phyloP scores from a whole-genome alignment of 2,329 filamentous ascomycete genomes.

The Pestalotiopsis sp. region DNA sequence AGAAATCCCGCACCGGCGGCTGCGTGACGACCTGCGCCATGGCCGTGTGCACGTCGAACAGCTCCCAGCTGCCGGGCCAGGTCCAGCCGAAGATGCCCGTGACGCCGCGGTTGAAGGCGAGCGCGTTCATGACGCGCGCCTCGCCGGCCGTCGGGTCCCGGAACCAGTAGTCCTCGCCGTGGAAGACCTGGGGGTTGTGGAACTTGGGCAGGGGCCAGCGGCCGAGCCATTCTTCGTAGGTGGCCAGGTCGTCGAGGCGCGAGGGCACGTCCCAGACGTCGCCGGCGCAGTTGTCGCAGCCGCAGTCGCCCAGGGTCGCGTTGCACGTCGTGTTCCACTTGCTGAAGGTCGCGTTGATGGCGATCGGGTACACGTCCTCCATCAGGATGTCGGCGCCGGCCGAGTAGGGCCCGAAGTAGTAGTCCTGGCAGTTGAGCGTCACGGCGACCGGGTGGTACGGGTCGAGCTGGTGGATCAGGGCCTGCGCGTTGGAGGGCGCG shows the following conservation, averaged over 20 bases:
- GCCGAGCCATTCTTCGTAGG: slow-evolving; percentile 43
- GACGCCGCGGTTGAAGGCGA: slow-evolving; percentile 49
- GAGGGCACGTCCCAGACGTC: slow-evolving; percentile 52
- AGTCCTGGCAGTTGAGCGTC: slow-evolving; percentile 64
- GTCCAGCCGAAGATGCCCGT: slow-evolving; percentile 48
- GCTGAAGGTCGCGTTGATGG: slow-evolving; percentile 55
- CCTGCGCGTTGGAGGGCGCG: slow-evolving; percentile 43
- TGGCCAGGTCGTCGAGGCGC: slow-evolving; percentile 40
- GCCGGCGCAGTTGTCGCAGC: slow-evolving; percentile 62
- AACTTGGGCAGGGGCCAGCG: slow-evolving; percentile 38
- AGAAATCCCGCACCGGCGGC: slow-evolving; percentile 39
- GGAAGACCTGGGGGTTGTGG: slow-evolving; percentile 50
- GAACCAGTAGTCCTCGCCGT: slow-evolving; percentile 50
- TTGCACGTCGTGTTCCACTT: slow-evolving; percentile 61
- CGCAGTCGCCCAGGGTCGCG: slow-evolving; percentile 62
- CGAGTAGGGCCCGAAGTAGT: slow-evolving; percentile 60
- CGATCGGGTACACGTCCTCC: slow-evolving; percentile 62
- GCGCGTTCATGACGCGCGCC: slow-evolving; percentile 44
- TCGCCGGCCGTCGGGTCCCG: slow-evolving; percentile 46
- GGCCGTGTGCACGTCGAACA: slow-evolving; percentile 40
- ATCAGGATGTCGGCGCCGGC: slow-evolving; percentile 63
- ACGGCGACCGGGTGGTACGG: slow-evolving; percentile 64
- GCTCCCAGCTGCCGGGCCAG: slow-evolving; percentile 40
- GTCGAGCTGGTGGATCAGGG: slow-evolving; percentile 51
- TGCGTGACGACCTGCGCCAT: slow-evolving; percentile 40